Evolutionary conservation across 768 basidiomycete genomes (phyloP).

Genomic region (Lactarius vividus): DNA sequence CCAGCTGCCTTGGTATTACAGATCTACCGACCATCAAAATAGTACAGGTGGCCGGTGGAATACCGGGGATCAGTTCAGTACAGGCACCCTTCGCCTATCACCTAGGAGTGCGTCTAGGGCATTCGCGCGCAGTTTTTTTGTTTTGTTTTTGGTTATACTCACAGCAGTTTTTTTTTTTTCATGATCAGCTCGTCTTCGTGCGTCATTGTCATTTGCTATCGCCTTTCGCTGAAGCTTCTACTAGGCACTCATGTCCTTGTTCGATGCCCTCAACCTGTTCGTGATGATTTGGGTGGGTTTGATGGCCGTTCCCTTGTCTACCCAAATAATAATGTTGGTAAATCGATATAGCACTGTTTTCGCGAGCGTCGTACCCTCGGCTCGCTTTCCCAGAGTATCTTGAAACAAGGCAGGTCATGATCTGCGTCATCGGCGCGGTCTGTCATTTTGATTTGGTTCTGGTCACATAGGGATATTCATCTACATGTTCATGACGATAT

Average conservation of each 20-base stretch:
- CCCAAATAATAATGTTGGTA: neutral
- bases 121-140: neutral
- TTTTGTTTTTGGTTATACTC: neutral
- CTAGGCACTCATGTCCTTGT: conserved; percentile 9
- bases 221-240: neutral
- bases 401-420: conserved; percentile 23
- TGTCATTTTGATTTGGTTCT: neutral
- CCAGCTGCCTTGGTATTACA: conserved; percentile 12
- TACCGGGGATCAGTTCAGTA: neutral
- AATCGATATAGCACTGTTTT: conserved; percentile 16
- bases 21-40: neutral
- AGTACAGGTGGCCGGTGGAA: neutral
- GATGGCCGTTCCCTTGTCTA: neutral
- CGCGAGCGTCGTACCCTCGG: conserved; percentile 8
- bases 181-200: conserved; percentile 15
- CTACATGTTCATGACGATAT: conserved; percentile 23
- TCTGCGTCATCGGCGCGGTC: neutral
- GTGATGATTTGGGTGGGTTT: conserved; percentile 13
- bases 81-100: conserved; percentile 9
- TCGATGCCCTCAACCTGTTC: conserved; percentile 19
- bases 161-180: neutral
- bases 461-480: conserved; percentile 18
- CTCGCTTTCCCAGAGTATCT: conserved; percentile 18
- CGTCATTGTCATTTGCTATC: neutral
- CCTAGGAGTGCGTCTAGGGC: conserved; percentile 15